These are phyloP conservation scores for Selaginella moellendorffii DNA, from an alignment of 75 land plant genomes.

Conservation along the genomic window DNA sequence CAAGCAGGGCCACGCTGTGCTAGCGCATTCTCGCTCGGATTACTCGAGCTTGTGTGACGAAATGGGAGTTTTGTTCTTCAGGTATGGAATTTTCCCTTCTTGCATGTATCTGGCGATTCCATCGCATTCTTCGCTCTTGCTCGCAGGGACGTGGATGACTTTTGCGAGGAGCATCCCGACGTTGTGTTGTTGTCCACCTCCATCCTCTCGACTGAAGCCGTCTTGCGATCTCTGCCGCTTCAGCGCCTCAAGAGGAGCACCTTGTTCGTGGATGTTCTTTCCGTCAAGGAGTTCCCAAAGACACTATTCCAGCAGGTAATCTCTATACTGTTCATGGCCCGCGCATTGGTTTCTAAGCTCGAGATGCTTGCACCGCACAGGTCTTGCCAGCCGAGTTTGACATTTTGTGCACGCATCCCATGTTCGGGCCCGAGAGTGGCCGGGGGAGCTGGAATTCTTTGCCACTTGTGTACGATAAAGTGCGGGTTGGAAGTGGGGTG, in stretches of 20 bases:
- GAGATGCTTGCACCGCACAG: constrained; percentile 7
- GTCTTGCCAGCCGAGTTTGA: constrained; percentile 40
- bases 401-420: constrained; percentile 75
- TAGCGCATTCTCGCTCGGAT: constrained; percentile 48
- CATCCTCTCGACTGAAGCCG: constrained; percentile 53
- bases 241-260: constrained; percentile 51
- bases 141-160: constrained; percentile 42
- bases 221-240: constrained; percentile 42
- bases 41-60: constrained; percentile 26
- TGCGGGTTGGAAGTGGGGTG: constrained; percentile 31
- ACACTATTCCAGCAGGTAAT: constrained; percentile 41
- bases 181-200: constrained; percentile 61
- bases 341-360: not conserved
- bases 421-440: constrained; percentile 84
- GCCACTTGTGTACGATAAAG: constrained; percentile 67
- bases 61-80: constrained; percentile 37
- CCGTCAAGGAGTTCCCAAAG: constrained; percentile 73
- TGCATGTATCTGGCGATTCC: not conserved
- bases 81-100: constrained; percentile 4
- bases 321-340: not conserved
- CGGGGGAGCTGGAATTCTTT: constrained; percentile 44
- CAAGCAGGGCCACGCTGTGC: constrained; percentile 42
- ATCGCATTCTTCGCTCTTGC: not conserved
- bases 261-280: constrained; percentile 66
- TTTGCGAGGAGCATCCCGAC: constrained; percentile 79